Conservation (phyloP, 2,329 filamentous ascomycete genomes). For the Xylariaceae sp. region DNA sequence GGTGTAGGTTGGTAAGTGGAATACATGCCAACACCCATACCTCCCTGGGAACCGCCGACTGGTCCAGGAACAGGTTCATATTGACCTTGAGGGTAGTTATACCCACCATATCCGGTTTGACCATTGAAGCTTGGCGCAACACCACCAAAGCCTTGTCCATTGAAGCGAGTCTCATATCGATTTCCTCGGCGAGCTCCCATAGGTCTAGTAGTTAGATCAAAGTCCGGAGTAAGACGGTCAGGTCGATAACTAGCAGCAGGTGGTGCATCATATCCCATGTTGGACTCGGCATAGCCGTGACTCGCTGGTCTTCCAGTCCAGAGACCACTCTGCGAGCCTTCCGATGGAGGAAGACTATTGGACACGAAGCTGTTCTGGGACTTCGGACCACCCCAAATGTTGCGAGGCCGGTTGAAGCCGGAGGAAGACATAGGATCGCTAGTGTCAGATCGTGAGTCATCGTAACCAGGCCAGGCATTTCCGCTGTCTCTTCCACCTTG, state of each 20-base stretch:
- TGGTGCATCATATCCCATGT: conserved; percentile 30
- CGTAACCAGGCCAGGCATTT: conserved; percentile 48
- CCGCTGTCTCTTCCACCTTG: conserved; percentile 37
- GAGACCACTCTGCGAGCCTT: conserved; percentile 37
- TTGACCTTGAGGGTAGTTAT: conserved; percentile 31
- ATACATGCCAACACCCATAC: conserved; percentile 33
- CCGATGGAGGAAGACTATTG: conserved; percentile 28
- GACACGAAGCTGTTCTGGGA: conserved; percentile 23
- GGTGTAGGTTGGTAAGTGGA: conserved; percentile 25
- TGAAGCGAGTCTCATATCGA: conserved; percentile 42
- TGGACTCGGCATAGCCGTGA: conserved; percentile 40
- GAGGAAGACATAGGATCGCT: conserved; percentile 51
- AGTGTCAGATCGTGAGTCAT: conserved; percentile 55
- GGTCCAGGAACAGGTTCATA: conserved; percentile 35
- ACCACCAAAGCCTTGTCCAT: conserved; percentile 25
- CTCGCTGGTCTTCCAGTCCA: conserved; percentile 46
- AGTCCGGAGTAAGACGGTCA: conserved; percentile 47
- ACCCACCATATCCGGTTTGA: conserved; percentile 26
- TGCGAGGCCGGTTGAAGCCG: conserved; percentile 50
- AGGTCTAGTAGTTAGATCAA: conserved; percentile 44
- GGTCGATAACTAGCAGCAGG: conserved; percentile 40
- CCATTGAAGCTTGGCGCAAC: conserved; percentile 18
- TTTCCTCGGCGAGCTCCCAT: conserved; percentile 41
- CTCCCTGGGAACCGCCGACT: conserved; percentile 30
- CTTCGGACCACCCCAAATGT: conserved; percentile 54